phyloP scores from a whole-genome alignment of 345 rosid genomes.

The Eutrema heterophyllum region DNA sequence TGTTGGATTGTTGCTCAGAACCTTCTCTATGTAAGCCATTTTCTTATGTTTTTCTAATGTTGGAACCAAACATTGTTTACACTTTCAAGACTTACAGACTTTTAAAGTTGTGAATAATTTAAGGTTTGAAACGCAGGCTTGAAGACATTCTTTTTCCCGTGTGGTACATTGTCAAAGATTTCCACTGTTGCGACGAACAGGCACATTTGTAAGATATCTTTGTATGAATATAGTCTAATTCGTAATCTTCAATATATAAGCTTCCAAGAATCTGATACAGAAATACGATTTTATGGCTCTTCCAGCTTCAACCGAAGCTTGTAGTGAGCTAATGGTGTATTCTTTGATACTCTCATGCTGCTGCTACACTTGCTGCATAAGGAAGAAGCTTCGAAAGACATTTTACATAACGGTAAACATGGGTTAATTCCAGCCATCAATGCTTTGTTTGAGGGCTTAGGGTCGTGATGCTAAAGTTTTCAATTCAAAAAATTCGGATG shows the following conservation, averaged over 20 bases:
- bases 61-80: background rate
- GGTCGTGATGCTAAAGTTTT: background rate
- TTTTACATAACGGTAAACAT: slow-evolving; percentile 61
- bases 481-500: background rate
- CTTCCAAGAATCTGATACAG: background rate
- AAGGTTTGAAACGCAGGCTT: slow-evolving; percentile 42
- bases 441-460: background rate
- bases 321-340: slow-evolving; percentile 83
- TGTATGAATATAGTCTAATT: background rate
- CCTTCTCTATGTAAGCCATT: slow-evolving; percentile 67
- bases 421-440: background rate
- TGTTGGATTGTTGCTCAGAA: slow-evolving; percentile 84
- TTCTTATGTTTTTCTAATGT: background rate
- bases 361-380: slow-evolving; percentile 83
- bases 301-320: slow-evolving; percentile 78
- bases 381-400: slow-evolving; percentile 76
- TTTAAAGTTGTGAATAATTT: background rate
- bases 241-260: background rate
- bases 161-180: slow-evolving; percentile 75
- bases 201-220: slow-evolving; percentile 57
- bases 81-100: background rate
- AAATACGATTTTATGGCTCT: background rate
- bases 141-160: slow-evolving; percentile 74
- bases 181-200: slow-evolving; percentile 68
- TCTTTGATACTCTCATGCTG: slow-evolving; percentile 87